Base-by-base conservation (phyloP, 1,284 basidiomycete species). In the Rhodotorula sp. region DNA sequence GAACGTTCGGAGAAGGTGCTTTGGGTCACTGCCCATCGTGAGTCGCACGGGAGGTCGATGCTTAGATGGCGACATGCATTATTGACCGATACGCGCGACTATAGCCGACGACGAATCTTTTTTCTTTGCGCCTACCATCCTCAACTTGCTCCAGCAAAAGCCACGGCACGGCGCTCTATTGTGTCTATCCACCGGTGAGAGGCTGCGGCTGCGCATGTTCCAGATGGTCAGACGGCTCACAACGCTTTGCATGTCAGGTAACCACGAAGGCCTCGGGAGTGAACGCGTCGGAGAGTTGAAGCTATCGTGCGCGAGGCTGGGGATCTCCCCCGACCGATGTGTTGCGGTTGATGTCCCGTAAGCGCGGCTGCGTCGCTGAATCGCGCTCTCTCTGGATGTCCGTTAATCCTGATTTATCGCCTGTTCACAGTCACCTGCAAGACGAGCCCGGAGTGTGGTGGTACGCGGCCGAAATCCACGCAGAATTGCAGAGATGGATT, bases 51-150 rank as follows among this genome's bases (percentile, higher is more conserved):
- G 39, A 23, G 26, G 51, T 51, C 52, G 20, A 14, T 16, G 23
- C n/a, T 23, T 10, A 20, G 34, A 26, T 31, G 10, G 51, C 34
- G 51, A 21, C 47, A 52, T 58, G 18, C 20, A 58, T 10, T 8
- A 34, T 43, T 29, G 34, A 34, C 21, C 7, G 10, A 5, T 26
- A 39, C 46, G 3, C 26, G 49, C 20, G 26, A 34, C 31, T 23
- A 10, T 72, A 79, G 78, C 78, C 34, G 93, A 96, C 79, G 93
- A 96, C 80, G 93, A 96, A 83, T 88, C 88, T 79, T 87, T 95
- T 85, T 97, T 97, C 84, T 97, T 97, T 79, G 89, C 88, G 0
- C 93, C 93, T 0, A 90, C 90, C 0, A 79, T 96, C 18, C 72
- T 79, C 26, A 83, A 88, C 43, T 84, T 87, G 4, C 82, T 91